Percentiles rank a stretch among this genome's conserved stretches.
These are phyloP conservation scores for Bothriochloa decipiens DNA, from an alignment of 176 grass and related monocot species.

Conservation along the genomic window DNA sequence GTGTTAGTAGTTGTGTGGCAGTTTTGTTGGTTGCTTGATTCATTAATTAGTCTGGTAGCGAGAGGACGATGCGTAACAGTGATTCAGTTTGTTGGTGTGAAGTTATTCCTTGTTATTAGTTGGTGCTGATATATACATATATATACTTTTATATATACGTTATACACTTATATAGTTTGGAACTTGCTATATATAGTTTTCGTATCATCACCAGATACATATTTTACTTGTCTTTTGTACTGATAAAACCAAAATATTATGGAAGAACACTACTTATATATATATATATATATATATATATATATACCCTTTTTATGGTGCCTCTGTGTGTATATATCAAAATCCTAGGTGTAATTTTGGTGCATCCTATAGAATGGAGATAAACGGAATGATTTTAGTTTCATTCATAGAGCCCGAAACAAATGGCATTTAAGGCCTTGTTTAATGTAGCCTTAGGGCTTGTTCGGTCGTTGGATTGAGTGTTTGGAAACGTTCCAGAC, in stretches of 20 bases:
- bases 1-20: neutral
- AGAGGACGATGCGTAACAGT: neutral
- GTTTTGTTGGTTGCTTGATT: slow-evolving; percentile 40
- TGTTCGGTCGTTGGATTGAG: no score
- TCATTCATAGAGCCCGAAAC: no score
- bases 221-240: neutral
- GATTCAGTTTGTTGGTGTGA: slow-evolving; percentile 1
- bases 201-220: neutral
- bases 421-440: no score
- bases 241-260: neutral
- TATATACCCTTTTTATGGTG: neutral
- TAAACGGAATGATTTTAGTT: no score
- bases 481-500: no score
- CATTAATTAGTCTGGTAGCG: neutral
- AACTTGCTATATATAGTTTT: neutral
- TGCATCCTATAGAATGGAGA: no score
- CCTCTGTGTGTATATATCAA: no score
- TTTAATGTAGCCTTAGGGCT: no score
- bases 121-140: no score
- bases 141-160: neutral
- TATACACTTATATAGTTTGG: neutral
- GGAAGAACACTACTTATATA: neutral
- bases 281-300: no score
- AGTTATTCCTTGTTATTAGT: slow-evolving; percentile 8
- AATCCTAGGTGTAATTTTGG: no score